phyloP scores from a whole-genome alignment of 176 grass and related monocot genomes.

The Triticum monococcum region DNA sequence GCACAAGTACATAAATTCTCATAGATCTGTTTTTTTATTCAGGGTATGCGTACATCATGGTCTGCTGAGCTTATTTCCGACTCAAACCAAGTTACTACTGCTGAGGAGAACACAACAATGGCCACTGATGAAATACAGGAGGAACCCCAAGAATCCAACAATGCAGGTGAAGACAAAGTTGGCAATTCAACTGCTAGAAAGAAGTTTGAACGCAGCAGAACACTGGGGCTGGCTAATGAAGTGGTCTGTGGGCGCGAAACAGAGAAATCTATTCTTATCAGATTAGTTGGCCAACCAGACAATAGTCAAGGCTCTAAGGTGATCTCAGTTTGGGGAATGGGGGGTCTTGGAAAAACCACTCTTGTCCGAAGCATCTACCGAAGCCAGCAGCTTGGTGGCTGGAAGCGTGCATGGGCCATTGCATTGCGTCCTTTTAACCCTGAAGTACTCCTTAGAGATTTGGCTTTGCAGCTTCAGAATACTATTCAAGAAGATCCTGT shows the following conservation, averaged over 20 bases:
- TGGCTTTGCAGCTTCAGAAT: background rate
- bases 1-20: too few species aligned
- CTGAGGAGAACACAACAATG: too few species aligned
- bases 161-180: too few species aligned
- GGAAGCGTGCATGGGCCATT: conserved; percentile 19
- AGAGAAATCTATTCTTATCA: background rate
- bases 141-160: too few species aligned
- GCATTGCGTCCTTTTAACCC: background rate
- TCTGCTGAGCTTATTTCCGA: too few species aligned
- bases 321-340: background rate
- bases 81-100: too few species aligned
- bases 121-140: too few species aligned
- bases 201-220: background rate
- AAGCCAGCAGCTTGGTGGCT: background rate
- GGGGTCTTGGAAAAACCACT: conserved; percentile 3
- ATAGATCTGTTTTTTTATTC: too few species aligned
- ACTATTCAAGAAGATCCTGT: background rate
- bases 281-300: background rate
- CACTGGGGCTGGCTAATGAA: background rate
- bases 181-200: background rate
- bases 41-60: too few species aligned
- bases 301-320: background rate
- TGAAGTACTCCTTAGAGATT: background rate
- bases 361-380: background rate
- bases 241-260: background rate